Evolutionary conservation across 441 rosid genomes (phyloP).

Genomic region (Corymbia calophylla): DNA sequence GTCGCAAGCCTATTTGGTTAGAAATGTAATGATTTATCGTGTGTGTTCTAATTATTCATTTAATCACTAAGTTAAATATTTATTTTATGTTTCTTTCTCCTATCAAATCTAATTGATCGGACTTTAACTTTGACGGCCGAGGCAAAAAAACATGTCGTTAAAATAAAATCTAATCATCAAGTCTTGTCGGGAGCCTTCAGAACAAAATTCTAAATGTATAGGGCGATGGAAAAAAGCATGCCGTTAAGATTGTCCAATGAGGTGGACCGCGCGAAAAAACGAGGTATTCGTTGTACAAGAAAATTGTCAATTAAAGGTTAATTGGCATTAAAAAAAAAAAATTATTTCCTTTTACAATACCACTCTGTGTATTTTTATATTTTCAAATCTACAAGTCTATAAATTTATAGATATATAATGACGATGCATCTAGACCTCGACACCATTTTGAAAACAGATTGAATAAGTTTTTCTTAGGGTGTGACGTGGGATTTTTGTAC

Average conservation of each 20-base stretch:
- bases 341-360: not conserved
- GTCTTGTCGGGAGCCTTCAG: accelerated
- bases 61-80: not conserved
- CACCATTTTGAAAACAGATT: not conserved
- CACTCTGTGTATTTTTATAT: not conserved
- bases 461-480: not conserved
- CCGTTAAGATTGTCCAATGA: accelerated
- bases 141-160: not conserved
- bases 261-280: accelerated
- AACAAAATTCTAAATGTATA: accelerated
- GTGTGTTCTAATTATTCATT: too few relatives aligned
- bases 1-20: too few relatives aligned
- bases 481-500: not conserved
- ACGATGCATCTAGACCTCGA: not conserved
- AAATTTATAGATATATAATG: not conserved
- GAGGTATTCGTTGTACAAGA: not conserved
- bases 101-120: not conserved
- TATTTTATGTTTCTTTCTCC: not conserved
- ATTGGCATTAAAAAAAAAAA: not conserved
- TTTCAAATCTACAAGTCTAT: not conserved
- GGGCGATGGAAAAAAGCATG: accelerated
- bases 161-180: too few relatives aligned
- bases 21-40: too few relatives aligned
- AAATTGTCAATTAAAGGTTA: not conserved
- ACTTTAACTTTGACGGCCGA: not conserved